These are phyloP conservation scores for Actinidia arguta DNA, from an alignment of 179 eudicot genomes.

Conservation along the genomic window DNA sequence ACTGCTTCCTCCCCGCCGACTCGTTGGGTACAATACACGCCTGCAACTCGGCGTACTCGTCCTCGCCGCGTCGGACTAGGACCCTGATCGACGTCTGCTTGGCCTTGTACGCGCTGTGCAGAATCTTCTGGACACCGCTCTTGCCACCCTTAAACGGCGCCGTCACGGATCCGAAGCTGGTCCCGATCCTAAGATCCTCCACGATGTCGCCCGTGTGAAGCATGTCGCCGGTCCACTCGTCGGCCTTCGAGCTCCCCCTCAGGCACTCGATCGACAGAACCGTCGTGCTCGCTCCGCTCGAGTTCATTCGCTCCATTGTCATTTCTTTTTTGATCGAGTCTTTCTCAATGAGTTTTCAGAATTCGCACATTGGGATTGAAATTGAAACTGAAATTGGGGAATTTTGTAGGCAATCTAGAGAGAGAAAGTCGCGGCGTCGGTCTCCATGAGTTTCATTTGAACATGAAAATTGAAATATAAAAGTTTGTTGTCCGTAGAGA, in stretches of 20 bases:
- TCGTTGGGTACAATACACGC: constrained; percentile 83
- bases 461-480: too few species aligned
- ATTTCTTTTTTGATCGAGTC: constrained; percentile 9
- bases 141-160: constrained; percentile 78
- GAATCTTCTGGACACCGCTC: constrained; percentile 68
- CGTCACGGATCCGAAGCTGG: constrained; percentile 4
- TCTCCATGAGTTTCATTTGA: too few species aligned
- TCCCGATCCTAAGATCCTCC: constrained; percentile 64
- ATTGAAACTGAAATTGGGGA: too few species aligned
- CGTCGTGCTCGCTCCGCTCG: constrained; percentile 26
- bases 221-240: constrained; percentile 83
- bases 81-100: constrained; percentile 62
- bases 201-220: constrained; percentile 90
- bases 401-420: too few species aligned
- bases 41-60: constrained; percentile 60
- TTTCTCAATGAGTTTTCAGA: too few species aligned
- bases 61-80: constrained; percentile 58
- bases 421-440: too few species aligned
- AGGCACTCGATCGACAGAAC: constrained; percentile 79
- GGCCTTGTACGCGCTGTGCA: constrained; percentile 59
- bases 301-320: constrained; percentile 48
- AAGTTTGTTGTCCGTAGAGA: too few species aligned
- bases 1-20: constrained; percentile 59
- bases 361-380: too few species aligned
- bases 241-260: constrained; percentile 74